These are phyloP conservation scores for Ophiostoma montium DNA, from an alignment of 2,329 filamentous ascomycete genomes.

Conservation along the genomic window DNA sequence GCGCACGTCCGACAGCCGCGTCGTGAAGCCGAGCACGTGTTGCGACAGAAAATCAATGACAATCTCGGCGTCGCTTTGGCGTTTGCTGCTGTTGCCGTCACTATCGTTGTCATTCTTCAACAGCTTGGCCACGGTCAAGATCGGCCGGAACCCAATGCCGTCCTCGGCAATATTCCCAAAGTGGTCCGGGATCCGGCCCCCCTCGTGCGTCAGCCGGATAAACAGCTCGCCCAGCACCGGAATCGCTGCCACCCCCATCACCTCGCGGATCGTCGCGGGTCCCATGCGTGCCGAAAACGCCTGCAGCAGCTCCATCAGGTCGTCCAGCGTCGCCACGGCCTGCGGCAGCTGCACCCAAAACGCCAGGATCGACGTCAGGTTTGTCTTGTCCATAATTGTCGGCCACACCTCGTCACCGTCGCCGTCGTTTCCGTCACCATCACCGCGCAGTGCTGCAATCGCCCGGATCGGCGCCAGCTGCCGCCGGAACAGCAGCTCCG, in stretches of 20 bases:
- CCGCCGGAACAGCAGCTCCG: slow-evolving; percentile 64
- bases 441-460: too few relatives aligned
- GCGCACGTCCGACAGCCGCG: slow-evolving; percentile 57
- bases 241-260: slow-evolving; percentile 10
- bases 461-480: slow-evolving; percentile 55
- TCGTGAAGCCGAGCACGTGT: slow-evolving; percentile 77
- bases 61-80: slow-evolving; percentile 26
- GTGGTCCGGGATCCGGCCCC: slow-evolving; percentile 2
- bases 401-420: slow-evolving; percentile 45
- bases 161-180: too few relatives aligned
- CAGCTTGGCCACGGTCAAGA: slow-evolving; percentile 12
- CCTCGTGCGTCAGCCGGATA: slow-evolving; percentile 7
- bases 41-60: slow-evolving; percentile 66
- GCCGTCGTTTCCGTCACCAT: slow-evolving; percentile 57
- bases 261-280: slow-evolving; percentile 10
- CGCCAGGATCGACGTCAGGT: slow-evolving; percentile 44
- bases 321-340: slow-evolving; percentile 8
- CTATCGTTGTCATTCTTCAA: slow-evolving; percentile 18
- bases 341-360: slow-evolving; percentile 12
- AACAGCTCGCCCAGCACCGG: slow-evolving; percentile 14
- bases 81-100: too few relatives aligned
- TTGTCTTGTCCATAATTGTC: slow-evolving; percentile 39
- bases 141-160: slow-evolving; percentile 8
- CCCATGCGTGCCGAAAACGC: slow-evolving; percentile 8
- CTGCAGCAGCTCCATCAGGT: slow-evolving; percentile 11